Conservation (phyloP, 148 eudicot genomes). For the Rhododendron molle region DNA sequence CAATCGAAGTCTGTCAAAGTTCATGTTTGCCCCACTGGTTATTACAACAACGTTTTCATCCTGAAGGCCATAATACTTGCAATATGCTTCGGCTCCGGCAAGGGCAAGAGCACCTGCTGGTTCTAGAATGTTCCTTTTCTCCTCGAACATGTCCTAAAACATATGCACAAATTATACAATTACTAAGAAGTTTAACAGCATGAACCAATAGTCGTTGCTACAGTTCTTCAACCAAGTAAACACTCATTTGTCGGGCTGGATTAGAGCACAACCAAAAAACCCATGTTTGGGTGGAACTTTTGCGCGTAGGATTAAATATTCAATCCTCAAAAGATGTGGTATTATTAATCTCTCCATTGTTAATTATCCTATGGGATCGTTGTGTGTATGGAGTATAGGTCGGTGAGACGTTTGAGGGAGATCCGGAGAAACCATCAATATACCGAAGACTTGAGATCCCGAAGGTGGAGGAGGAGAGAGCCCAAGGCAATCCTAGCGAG, state of each 20-base stretch:
- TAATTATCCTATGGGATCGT: neutral
- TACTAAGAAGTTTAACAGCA: neutral
- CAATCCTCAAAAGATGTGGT: neutral
- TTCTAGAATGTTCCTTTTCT: conserved; percentile 93
- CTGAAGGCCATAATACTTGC: conserved; percentile 81
- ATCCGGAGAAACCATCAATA: no score
- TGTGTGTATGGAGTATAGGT: no score
- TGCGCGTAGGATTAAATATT: neutral
- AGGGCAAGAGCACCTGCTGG: conserved; percentile 99
- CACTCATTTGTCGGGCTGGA: neutral
- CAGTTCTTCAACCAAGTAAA: neutral
- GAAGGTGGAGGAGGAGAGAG: no score
- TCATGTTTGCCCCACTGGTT: conserved; percentile 98
- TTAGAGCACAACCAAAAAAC: neutral
- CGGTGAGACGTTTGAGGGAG: no score
- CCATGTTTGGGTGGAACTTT: neutral
- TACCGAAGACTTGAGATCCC: no score
- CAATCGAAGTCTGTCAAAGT: conserved; percentile 89
- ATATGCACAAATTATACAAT: neutral
- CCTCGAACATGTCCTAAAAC: conserved; percentile 93
- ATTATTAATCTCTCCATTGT: neutral
- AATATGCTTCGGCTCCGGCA: conserved; percentile 99
- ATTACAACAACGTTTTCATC: conserved; percentile 76
- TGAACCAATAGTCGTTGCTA: neutral
- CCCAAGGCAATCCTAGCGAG: no score